These are phyloP conservation scores for Mrakia frigida DNA, from an alignment of 768 basidiomycete species.

Conservation along the genomic window DNA sequence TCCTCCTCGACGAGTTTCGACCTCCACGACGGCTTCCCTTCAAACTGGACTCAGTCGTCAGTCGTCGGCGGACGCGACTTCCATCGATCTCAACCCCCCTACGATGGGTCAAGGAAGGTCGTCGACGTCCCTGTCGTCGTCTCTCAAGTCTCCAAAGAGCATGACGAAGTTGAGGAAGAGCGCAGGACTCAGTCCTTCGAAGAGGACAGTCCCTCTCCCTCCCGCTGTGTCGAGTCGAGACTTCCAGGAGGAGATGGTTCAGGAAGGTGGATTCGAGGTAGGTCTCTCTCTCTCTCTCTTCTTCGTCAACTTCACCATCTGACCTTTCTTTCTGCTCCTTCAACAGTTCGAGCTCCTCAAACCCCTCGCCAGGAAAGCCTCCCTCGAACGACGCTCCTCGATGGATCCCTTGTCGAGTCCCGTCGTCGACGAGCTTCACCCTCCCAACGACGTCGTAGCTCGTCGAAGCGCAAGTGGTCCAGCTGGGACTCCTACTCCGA, in stretches of 20 bases:
- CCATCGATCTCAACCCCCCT: slow-evolving; percentile 2
- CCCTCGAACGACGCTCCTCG: neutral
- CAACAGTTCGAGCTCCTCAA: slow-evolving; percentile 25
- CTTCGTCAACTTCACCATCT: neutral
- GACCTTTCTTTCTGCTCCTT: neutral
- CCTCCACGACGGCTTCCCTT: neutral
- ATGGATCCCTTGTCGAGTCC: neutral
- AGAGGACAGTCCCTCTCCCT: neutral
- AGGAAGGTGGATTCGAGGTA: slow-evolving; percentile 24
- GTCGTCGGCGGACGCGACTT: neutral
- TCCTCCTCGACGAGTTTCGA: neutral
- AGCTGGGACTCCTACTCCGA: neutral
- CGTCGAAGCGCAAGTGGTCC: neutral
- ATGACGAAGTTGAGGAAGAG: slow-evolving; percentile 3
- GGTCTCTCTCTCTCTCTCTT: neutral
- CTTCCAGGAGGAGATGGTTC: slow-evolving; percentile 22
- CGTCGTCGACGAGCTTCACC: neutral
- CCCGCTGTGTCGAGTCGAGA: slow-evolving; percentile 10
- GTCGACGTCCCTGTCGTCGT: neutral
- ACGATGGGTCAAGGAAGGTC: slow-evolving; percentile 3
- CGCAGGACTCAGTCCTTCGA: slow-evolving; percentile 6
- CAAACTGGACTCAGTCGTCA: neutral
- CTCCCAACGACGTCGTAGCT: neutral
- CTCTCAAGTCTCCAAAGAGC: slow-evolving; percentile 5
- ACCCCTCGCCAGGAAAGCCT: slow-evolving; percentile 23